Evolutionary conservation across 306 rosid species (phyloP), one percentile per base, ranked within the genome.

Genomic region (Gastrolobium bilobum): DNA sequence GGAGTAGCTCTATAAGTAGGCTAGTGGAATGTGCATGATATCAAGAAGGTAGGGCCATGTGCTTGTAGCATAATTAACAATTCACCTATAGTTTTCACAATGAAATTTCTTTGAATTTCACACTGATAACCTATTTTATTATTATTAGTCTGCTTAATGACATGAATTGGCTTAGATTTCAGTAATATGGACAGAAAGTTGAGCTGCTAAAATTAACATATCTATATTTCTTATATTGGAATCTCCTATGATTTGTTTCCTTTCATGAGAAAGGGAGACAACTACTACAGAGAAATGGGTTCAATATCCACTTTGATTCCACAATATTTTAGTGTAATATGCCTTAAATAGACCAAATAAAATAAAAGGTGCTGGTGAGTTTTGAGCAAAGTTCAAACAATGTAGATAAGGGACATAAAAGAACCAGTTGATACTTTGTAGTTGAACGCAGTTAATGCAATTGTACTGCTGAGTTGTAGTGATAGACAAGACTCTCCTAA

Each of bases 31-130:
- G 71, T 61, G 83, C 73, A 86, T 82, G 65, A 63, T 66, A 75
- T 58, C 72, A 59, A 70, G 53, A 53, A 71, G 37, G 94, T 88
- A 76, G 93, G 97, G 29, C 52, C 97, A 56, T 71, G 48, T 73
- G 85, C 62, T 59, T 75, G 53, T 75, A 63, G 46, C 77, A 51
- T 47, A 75, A 67, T 78, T 60, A 63, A 71, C 81, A 69, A 13
- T 35, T 80, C 76, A 71, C 70, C 57, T 61, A 53, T 48, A 34
- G 44, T 75, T 81, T 69, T 52, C 73, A 82, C 13, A 63, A 31
- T 7, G n/a, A 4, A 29, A 20, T 42, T 40, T 11, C 30, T n/a
- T 7, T 42, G 37, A 11, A 13, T 31, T 4, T 14, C 11, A 20
- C 26, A 20, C 26, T 20, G 26, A 20, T 20, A 20, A 20, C 26